Percentiles rank a stretch among this genome's conserved stretches.
Conservation (phyloP, 495 filamentous ascomycete genomes). For the Podospora bellae-mahoneyi region DNA sequence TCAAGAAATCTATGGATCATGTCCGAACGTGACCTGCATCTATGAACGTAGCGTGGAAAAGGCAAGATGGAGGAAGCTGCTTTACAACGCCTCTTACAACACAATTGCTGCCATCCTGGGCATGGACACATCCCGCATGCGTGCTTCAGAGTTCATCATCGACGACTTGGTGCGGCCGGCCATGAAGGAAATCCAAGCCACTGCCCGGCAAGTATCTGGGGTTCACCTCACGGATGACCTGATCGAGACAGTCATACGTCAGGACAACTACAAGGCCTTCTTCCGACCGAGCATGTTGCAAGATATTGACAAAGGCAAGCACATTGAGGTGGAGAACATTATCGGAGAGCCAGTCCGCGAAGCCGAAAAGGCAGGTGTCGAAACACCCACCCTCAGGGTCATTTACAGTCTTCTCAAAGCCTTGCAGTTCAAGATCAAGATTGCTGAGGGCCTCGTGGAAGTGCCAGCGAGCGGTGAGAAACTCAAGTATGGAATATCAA, state of each 20-base stretch:
- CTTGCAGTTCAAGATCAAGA: slow-evolving; percentile 41
- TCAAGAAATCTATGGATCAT: slow-evolving; percentile 36
- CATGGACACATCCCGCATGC: slow-evolving; percentile 44
- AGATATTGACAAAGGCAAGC: slow-evolving; percentile 47
- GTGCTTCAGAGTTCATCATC: slow-evolving; percentile 24
- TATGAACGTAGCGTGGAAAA: slow-evolving; percentile 37
- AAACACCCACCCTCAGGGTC: slow-evolving; percentile 44
- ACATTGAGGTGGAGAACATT: slow-evolving; percentile 53
- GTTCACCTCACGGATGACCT: slow-evolving; percentile 36
- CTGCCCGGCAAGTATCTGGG: slow-evolving; percentile 26
- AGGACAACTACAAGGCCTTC: slow-evolving; percentile 39
- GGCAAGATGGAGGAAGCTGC: slow-evolving; percentile 50
- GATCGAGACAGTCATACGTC: slow-evolving; percentile 33
- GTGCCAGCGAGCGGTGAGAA: slow-evolving; percentile 3
- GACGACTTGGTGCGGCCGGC: slow-evolving; percentile 24
- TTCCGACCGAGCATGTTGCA: slow-evolving; percentile 48
- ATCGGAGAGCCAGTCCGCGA: slow-evolving; percentile 53
- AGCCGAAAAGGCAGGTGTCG: slow-evolving; percentile 40
- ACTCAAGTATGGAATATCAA: slow-evolving; percentile 16
- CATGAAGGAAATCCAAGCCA: slow-evolving; percentile 26
- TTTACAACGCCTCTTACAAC: slow-evolving; percentile 51
- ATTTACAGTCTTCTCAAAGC: slow-evolving; percentile 44
- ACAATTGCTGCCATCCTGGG: slow-evolving; percentile 45
- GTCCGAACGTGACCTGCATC: slow-evolving; percentile 26
- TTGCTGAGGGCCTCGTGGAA: slow-evolving; percentile 30